Evolutionary conservation across 2,329 filamentous ascomycete genomes (phyloP), one percentile per base, ranked within the genome.

Genomic region (Fusarium sp.): DNA sequence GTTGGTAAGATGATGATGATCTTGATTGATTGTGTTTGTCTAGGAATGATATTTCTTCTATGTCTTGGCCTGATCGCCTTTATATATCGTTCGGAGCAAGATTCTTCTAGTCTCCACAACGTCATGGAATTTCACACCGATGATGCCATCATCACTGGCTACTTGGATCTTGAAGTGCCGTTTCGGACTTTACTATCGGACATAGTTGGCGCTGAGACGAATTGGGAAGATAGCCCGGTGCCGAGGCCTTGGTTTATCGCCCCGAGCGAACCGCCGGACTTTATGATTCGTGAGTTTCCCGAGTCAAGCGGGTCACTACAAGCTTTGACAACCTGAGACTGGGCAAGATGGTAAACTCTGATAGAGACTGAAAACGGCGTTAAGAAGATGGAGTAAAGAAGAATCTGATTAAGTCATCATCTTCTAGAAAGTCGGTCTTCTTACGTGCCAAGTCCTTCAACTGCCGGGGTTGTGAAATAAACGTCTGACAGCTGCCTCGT

Each of bases 81-180:
- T 52, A 52, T 52, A 52, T 52, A 52, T 20, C 47, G 2, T 32
- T 32, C 10, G 27, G 27, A 11, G 47, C 27, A 59, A 45, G 20
- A 32, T 32, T 72, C 67, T 43, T 63, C 20, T 15, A 22, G 59
- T 61, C 64, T 58, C 73, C 73, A 65, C 70, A 61, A 65, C 72
- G 72, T 75, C 62, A 72, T 74, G 20, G 64, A 69, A 54, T 71
- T 76, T 69, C 64, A 74, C 73, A 71, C 52, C 73, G 62, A 33
- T n/a, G 37, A 30, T 63, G 20, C 45, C 30, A 35, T n/a, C 25
- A 56, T 35, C 35, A 63, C 17, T 22, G 20, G 32, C 38, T 43
- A 43, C 40, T 32, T 50, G 20, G 60, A 37, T 32, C 47, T 22
- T 15, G 15, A 27, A 58, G 7, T n/a, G 12, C 56, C 6, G 22